Base-by-base conservation (phyloP, 2,329 filamentous ascomycete genomes). In the Zopfia rhizophila region DNA sequence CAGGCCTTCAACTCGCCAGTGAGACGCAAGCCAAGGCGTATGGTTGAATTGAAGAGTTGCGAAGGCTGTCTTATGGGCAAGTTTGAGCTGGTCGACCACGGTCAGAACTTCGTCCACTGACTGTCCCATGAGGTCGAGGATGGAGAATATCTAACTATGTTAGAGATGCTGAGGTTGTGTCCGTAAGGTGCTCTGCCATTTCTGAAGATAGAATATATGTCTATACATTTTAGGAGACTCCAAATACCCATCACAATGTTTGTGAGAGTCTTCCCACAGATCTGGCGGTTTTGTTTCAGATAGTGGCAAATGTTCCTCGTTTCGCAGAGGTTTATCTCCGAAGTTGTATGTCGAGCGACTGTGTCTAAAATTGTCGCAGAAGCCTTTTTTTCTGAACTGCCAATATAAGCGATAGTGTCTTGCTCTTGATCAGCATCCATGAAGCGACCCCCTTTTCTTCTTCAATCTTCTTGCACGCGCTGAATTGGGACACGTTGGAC, bases 281-380 rank as follows among this genome's bases (percentile, higher is more conserved):
- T 17, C 14, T 47, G 45, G 11, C 58, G 32, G 33, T 44, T 53
- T 14, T 45, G 47, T 29, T 54, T 53, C 7, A 65, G 18, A 21
- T 63, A 61, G 14, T 53, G 42, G 25, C 59, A 65, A 4, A 64
- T 56, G 37, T 58, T 59, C 12, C 55, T 61, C 1, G 47, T 49
- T n/a, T 63, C 47, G 25, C 53, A 55, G 7, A 65, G 53, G 35
- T 65, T 45, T 12, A 60, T 36, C 18, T 51, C 43, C 11, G 40
- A 21, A 7, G 42, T 35, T 1, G 28, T 32, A 13, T 43, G 22
- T 13, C 39, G 30, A 22, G 42, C 22, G 1, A 43, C 43, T 11
- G 24, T 29, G 16, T 28, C 14, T 8, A 14, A 8, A 11, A 51
- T 38, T 3, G 37, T 33, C 7, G 19, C 30, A 12, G 40, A 38